Evolutionary conservation across 2,329 filamentous ascomycete genomes (phyloP).

Genomic region (Fusarium anthophilum): DNA sequence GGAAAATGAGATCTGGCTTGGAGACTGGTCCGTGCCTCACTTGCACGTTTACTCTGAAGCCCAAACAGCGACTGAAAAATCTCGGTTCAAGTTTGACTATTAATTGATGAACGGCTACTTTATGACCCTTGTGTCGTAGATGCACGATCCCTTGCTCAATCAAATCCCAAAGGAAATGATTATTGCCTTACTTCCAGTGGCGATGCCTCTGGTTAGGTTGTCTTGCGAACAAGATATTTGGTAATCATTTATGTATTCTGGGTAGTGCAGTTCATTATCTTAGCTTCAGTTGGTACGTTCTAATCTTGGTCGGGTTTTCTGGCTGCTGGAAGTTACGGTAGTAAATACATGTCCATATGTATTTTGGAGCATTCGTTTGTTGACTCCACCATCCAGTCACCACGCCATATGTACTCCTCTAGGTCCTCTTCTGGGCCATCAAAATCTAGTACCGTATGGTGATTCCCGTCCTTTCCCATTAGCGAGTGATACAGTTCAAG

Average conservation of each 20-base stretch:
- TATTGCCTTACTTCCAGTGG: too few relatives aligned
- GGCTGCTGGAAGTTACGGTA: background rate
- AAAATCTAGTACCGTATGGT: background rate
- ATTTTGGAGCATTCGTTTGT: too few relatives aligned
- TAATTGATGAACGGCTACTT: background rate
- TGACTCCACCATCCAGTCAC: too few relatives aligned
- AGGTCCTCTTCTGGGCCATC: conserved; percentile 5
- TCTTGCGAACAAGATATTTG: background rate
- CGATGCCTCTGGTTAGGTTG: too few relatives aligned
- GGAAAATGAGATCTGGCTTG: background rate
- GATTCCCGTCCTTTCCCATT: background rate
- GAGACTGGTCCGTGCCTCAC: background rate
- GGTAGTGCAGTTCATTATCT: too few relatives aligned
- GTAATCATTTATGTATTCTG: background rate
- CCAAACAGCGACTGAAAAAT: background rate
- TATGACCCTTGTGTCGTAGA: too few relatives aligned
- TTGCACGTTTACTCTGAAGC: background rate
- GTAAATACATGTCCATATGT: background rate
- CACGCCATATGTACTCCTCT: background rate
- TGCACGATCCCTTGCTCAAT: too few relatives aligned
- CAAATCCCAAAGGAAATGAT: too few relatives aligned
- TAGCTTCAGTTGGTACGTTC: background rate
- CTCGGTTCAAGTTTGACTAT: background rate
- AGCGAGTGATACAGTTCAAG: background rate
- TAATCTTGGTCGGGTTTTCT: background rate